Evolutionary conservation across 2,329 filamentous ascomycete genomes (phyloP), one percentile per base, ranked within the genome.

Genomic region (Phialophora expanda): DNA sequence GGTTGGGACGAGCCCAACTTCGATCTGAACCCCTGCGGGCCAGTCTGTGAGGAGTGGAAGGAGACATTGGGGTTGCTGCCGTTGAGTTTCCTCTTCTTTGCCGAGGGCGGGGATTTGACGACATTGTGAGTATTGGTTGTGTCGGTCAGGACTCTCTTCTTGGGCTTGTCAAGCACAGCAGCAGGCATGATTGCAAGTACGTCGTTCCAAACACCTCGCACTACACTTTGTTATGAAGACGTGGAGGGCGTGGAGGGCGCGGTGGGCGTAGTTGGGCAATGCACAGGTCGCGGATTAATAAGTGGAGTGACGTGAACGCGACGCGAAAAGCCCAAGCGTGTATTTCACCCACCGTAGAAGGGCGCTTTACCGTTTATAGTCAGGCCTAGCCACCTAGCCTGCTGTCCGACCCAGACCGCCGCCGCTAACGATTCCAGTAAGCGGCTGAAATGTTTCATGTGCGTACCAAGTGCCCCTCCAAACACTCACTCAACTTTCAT

Each of bases 61-160:
- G 84, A 84, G 34, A 83, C 81, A 12, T 83, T 78, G 5, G 84
- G 77, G 50, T 74, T 69, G 46, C 73, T 72, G 63, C 78, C 76
- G 65, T 95, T 91, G 66, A 96, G 84, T 79, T 92, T 96, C 69
- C 92, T 86, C 80, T 95, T 96, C 84, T 98, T 98, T 59, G 86
- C 80, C 1, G 87, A 73, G 28, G 73, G 77, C 24, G 79, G 78
- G 41, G 88, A 86, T 26, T 76, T 75, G 68, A 85, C 77, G 65
- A 87, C 64, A 67, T 90, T 90, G 72, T 84, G 85, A 66, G 86
- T 85, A 71, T 85, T 90, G 65, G 87, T 86, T 66, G 86, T 82
- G 75, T 92, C 90, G 70, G 85, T 87, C 56, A 92, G 82, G 73
- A 90, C 87, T 75, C 90, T 87, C 81, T 93, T 93, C 78, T 90